Base-by-base conservation (phyloP, 352 stramenopile genomes). In the Phytopythium cucurbitacearum region DNA sequence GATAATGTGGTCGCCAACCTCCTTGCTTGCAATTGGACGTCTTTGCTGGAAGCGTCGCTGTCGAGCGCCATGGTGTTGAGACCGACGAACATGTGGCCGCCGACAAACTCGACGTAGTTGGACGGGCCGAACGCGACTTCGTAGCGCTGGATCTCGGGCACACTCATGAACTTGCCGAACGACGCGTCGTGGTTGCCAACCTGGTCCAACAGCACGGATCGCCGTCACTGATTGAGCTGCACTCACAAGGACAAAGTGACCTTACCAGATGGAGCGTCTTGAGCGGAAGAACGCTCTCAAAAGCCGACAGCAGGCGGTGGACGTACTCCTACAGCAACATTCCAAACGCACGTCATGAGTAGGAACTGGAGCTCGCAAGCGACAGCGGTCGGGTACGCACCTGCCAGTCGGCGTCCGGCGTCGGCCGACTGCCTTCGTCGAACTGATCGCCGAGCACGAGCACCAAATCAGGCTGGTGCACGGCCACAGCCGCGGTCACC, bases 41-140 rank as follows among this genome's bases (percentile, higher is more conserved):
- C 71, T 3, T 59, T 62, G 42, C 71, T 68, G 3, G 49, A 7
- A 2, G 87, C 76, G 34, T 93, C 73, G 11, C 56, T 63, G 55
- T 93, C 83, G 11, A 91, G 62, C 15, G 80, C 83, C 80, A 93
- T 93, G 6, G 83, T 88, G 53, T 91, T 90, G 48, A 93, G 60
- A 13, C 67, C 67, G 7, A 93, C 62, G 59, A 91, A 82, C 7
- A 64, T 60, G 62, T 93, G 75, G 21, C 63, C 67, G 12, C 58
- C 60, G 13, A 88, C 59, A 38, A 71, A 68, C 3, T 77, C 61
- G 37, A 79, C 58, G 45, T 56, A 67, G 52, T 93, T 93, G 3
- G 73, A 66, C 3, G 65, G 48, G 0, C 80, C 80, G 36, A 93
- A 93, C 0, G 73, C 71, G 9, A 70, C 44, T 45, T 93, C 74